Evolutionary conservation across 306 rosid species (phyloP).

Genomic region (Rosa chinensis): DNA sequence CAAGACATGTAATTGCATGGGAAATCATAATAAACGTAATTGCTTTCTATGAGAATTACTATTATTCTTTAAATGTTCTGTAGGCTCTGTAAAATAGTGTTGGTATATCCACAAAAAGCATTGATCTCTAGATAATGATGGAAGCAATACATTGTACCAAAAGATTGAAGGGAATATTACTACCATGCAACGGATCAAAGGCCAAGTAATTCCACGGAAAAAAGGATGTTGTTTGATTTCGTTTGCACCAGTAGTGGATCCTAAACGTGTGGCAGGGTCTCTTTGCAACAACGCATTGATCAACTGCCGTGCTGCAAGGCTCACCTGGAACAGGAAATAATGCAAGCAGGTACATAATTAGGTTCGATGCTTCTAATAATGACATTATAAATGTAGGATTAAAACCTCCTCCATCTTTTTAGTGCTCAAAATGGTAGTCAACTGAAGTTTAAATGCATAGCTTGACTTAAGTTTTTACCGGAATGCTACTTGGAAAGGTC

Average conservation of each 20-base stretch:
- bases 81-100: background rate
- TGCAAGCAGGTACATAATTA: conserved; percentile 25
- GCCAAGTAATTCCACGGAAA: conserved; percentile 88
- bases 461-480: conserved; percentile 40
- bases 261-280: conserved; percentile 74
- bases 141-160: background rate
- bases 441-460: background rate
- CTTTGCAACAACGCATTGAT: conserved; percentile 86
- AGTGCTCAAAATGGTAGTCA: background rate
- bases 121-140: background rate
- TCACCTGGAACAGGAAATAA: conserved; percentile 55
- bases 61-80: background rate
- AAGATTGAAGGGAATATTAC: conserved; percentile 8
- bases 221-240: conserved; percentile 92
- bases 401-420: background rate
- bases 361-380: conserved; percentile 2
- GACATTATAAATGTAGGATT: background rate
- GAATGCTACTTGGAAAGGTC: conserved; percentile 89
- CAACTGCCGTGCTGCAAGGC: conserved; percentile 85
- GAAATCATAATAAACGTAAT: background rate
- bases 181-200: conserved; percentile 92
- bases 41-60: background rate
- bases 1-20: conserved; percentile 10
- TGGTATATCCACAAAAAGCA: conserved; percentile 15
- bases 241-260: conserved; percentile 67